These are phyloP conservation scores for Rhododendron molle DNA, from an alignment of 148 eudicot species.

Conservation along the genomic window DNA sequence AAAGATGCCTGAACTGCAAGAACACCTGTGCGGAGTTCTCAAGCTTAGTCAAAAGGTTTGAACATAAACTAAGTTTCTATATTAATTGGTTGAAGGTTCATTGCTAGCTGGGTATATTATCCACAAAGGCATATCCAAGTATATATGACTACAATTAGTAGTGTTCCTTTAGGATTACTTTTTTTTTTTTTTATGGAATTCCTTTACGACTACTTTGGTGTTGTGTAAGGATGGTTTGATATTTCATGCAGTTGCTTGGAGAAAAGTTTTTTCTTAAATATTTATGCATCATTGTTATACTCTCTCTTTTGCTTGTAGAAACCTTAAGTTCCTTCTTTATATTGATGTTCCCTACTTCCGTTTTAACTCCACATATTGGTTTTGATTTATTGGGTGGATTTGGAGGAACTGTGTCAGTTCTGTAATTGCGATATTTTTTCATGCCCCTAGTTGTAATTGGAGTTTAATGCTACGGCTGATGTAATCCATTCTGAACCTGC, in stretches of 20 bases:
- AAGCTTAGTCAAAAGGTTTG: conserved; percentile 59
- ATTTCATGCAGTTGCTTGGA: not conserved
- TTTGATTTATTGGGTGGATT: not conserved
- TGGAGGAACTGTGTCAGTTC: not conserved
- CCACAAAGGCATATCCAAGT: not conserved
- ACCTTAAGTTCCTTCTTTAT: not conserved
- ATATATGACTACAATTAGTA: not conserved
- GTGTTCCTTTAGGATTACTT: not conserved
- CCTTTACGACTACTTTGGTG: not conserved
- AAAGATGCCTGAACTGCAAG: conserved; percentile 89
- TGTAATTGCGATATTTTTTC: not conserved
- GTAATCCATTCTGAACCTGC: not conserved
- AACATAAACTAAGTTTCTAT: not conserved
- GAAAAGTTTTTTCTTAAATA: not conserved
- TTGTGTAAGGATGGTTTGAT: not conserved
- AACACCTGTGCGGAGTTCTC: conserved; percentile 52
- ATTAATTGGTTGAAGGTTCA: not conserved
- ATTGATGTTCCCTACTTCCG: not conserved
- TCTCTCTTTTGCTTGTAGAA: not conserved
- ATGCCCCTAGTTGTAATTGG: not conserved
- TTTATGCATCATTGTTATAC: not conserved
- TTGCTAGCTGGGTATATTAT: not conserved
- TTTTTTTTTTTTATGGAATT: too few relatives aligned
- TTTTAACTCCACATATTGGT: not conserved
- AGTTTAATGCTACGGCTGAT: not conserved